Evolutionary conservation across 2,329 filamentous ascomycete species (phyloP), one percentile per base, ranked within the genome.

Genomic region (Spiromastix sp.): DNA sequence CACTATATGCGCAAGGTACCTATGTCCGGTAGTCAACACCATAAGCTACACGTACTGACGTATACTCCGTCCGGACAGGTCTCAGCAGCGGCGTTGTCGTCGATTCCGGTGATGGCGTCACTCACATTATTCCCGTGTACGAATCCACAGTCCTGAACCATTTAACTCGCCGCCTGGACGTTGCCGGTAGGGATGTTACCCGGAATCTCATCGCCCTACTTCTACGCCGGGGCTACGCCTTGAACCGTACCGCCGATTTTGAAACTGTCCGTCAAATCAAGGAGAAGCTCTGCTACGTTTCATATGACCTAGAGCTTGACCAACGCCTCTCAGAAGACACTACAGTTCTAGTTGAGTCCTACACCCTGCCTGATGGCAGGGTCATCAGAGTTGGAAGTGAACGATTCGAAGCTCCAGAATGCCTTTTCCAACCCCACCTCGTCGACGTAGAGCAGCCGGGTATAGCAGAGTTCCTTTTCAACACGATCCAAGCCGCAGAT

Each of bases 271-370:
- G 91, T 43, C 89, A 96, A 62, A 96, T 98, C 70, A 98, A 98
- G 69, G 91, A 98, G 72, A 98, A 98, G 72, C 81, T 98, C 34
- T 96, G 91, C 72, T 98, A 98, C 60, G 89, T 98, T 38, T 95
- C 87, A 9, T 98, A 96, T 69, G 91, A 98, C 60, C 75, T 98
- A 38, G 86, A 93, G 63, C 72, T 98, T 37, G 91, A 98, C 70
- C 87, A 96, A 67, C 79, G 84, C 49, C 77, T 98, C 45, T 93
- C 85, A 54, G 91, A 98, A 66, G 91, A 98, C 52, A 98, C 91
- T 11, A 98, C 91, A 1, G 86, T 95, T 6, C 70, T 98, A 37
- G 91, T 98, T 8, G 91, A 98, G 64, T 93, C 85, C 56, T 98
- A 98, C 68, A 98, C 91, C 1, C 72, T 98, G 7, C 91, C 91